These are phyloP conservation scores for Heliosperma pusillum DNA, from an alignment of 148 eudicot genomes.

Conservation along the genomic window DNA sequence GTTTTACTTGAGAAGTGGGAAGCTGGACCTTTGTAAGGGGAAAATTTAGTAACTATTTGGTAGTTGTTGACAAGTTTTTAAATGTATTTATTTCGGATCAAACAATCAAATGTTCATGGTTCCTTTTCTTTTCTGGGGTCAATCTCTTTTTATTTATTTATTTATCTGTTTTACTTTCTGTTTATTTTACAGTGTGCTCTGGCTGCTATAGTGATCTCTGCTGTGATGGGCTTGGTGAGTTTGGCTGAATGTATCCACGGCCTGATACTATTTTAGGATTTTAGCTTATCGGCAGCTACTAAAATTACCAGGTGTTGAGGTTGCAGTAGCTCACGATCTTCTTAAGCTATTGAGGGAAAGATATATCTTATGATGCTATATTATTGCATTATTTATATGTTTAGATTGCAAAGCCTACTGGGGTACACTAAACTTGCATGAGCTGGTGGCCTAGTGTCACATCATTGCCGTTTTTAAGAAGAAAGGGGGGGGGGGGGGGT, in stretches of 20 bases:
- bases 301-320: neutral
- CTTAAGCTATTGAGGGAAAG: neutral
- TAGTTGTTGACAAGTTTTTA: neutral
- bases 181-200: slow-evolving; percentile 71
- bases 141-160: neutral
- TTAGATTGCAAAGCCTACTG: neutral
- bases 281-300: neutral
- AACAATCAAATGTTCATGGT: neutral
- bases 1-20: neutral
- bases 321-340: neutral
- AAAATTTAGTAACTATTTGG: neutral
- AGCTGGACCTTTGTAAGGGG: neutral
- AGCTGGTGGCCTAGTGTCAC: neutral
- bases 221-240: slow-evolving; percentile 98
- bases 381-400: neutral
- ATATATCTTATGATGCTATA: slow-evolving; percentile 5
- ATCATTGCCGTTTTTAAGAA: neutral
- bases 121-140: neutral
- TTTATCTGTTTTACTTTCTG: slow-evolving; percentile 21
- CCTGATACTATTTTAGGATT: neutral
- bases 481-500: too few relatives aligned
- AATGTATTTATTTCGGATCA: neutral
- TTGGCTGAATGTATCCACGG: slow-evolving; percentile 1
- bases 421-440: neutral
- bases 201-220: slow-evolving; percentile 98